Evolutionary conservation across 495 filamentous ascomycete genomes (phyloP).

Genomic region (Diplogelasinospora grovesii): DNA sequence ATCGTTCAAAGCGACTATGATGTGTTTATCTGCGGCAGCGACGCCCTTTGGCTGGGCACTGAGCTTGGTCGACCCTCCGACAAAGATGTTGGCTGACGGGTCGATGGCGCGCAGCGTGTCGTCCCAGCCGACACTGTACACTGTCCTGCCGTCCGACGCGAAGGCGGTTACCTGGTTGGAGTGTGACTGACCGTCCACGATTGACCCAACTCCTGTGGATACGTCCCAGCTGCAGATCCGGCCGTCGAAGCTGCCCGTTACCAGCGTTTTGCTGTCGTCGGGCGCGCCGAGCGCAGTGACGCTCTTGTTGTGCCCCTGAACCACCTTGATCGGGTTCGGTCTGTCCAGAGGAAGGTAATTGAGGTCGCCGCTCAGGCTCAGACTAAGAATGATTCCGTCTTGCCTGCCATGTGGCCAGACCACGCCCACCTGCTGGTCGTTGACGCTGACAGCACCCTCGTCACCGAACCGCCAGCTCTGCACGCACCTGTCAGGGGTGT

Average conservation of each 20-base stretch:
- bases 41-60: slow-evolving; percentile 47
- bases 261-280: slow-evolving; percentile 53
- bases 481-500: slow-evolving; percentile 62
- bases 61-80: slow-evolving; percentile 39
- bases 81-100: slow-evolving; percentile 42
- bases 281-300: slow-evolving; percentile 65
- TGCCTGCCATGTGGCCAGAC: slow-evolving; percentile 80
- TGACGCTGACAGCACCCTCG: slow-evolving; percentile 64
- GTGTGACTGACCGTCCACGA: slow-evolving; percentile 71
- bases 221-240: slow-evolving; percentile 77
- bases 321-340: slow-evolving; percentile 57
- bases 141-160: slow-evolving; percentile 46
- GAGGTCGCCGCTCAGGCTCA: slow-evolving; percentile 81
- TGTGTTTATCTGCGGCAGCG: slow-evolving; percentile 34
- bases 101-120: slow-evolving; percentile 83
- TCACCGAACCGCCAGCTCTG: slow-evolving; percentile 86
- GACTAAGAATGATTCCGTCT: slow-evolving; percentile 81
- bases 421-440: slow-evolving; percentile 89
- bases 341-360: slow-evolving; percentile 76
- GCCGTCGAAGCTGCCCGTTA: slow-evolving; percentile 89
- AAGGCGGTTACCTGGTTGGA: slow-evolving; percentile 78
- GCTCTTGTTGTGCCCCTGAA: slow-evolving; percentile 91
- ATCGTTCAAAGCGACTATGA: slow-evolving; percentile 59
- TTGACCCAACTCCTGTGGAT: slow-evolving; percentile 54
- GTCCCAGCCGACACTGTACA: slow-evolving; percentile 93